phyloP scores from a whole-genome alignment of 2,329 filamentous ascomycete genomes.

The Curvularia sp. region DNA sequence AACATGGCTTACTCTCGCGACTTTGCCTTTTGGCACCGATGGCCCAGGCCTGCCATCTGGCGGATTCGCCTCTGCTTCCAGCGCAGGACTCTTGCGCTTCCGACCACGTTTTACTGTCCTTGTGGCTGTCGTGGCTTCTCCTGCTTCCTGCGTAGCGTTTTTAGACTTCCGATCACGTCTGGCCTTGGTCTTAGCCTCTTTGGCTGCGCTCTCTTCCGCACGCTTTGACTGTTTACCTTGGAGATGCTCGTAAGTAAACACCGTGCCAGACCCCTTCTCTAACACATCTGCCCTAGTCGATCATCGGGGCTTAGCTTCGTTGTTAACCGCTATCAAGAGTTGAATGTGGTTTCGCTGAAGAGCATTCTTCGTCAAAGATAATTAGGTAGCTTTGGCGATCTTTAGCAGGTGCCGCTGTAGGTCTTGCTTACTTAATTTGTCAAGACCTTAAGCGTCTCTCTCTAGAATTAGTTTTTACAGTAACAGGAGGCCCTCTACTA shows the following conservation, averaged over 20 bases:
- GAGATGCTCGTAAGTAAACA: background rate
- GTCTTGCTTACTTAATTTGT: background rate
- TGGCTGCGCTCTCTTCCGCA: background rate
- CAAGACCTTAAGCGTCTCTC: background rate
- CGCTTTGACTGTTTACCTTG: background rate
- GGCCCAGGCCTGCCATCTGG: too few relatives aligned
- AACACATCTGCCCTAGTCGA: background rate
- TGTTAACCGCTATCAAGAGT: background rate
- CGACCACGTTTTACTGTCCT: conserved; percentile 9
- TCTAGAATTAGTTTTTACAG: conserved; percentile 22
- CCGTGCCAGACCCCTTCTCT: background rate
- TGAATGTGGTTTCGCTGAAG: background rate
- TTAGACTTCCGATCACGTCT: conserved; percentile 6
- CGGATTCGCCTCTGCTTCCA: conserved; percentile 14
- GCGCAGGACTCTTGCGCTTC: conserved; percentile 13
- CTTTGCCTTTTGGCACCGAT: conserved; percentile 15
- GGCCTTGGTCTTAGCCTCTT: background rate
- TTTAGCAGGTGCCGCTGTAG: background rate
- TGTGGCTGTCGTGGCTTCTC: conserved; percentile 1
- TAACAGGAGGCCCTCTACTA: conserved; percentile 29
- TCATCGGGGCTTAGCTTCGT: background rate
- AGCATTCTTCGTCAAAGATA: background rate
- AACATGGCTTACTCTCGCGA: conserved; percentile 9
- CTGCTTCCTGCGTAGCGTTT: conserved; percentile 14
- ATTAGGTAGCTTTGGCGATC: conserved; percentile 5